Conservation (phyloP, 1,284 basidiomycete genomes). For the Puccinia triticina region DNA sequence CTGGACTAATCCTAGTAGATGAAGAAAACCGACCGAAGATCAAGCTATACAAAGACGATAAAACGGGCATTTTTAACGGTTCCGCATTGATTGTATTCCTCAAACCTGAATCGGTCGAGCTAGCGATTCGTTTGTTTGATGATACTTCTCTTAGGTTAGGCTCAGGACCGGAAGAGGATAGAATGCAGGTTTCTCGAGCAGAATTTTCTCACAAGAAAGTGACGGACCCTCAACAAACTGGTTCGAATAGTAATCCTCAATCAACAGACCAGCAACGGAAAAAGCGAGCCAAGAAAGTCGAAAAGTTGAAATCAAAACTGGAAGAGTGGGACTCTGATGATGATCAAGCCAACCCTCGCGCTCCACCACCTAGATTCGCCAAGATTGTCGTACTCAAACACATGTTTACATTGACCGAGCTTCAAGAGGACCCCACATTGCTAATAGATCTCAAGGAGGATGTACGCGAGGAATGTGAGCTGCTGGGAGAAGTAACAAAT, state of each 20-base stretch:
- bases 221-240: not conserved
- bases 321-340: conserved; percentile 85
- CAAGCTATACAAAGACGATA: conserved; percentile 86
- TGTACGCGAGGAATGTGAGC: conserved; percentile 88
- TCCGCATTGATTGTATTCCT: conserved; percentile 96
- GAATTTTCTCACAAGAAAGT: conserved; percentile 67
- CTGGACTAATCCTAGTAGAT: conserved; percentile 88
- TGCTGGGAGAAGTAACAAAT: conserved; percentile 91
- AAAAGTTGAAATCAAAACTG: conserved; percentile 80
- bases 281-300: conserved; percentile 56
- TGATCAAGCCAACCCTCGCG: conserved; percentile 53
- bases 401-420: conserved; percentile 88
- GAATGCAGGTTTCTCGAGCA: conserved; percentile 82
- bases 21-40: conserved; percentile 82
- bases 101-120: conserved; percentile 87
- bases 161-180: conserved; percentile 66
- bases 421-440: conserved; percentile 82
- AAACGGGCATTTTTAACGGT: conserved; percentile 84
- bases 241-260: not conserved
- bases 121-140: conserved; percentile 84
- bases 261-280: conserved; percentile 69
- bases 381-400: conserved; percentile 87
- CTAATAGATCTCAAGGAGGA: conserved; percentile 93
- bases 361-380: conserved; percentile 63
- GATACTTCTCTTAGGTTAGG: conserved; percentile 89